Evolutionary conservation across 164 flowering plant genomes (phyloP).

Genomic region (Liriodendron chinense): DNA sequence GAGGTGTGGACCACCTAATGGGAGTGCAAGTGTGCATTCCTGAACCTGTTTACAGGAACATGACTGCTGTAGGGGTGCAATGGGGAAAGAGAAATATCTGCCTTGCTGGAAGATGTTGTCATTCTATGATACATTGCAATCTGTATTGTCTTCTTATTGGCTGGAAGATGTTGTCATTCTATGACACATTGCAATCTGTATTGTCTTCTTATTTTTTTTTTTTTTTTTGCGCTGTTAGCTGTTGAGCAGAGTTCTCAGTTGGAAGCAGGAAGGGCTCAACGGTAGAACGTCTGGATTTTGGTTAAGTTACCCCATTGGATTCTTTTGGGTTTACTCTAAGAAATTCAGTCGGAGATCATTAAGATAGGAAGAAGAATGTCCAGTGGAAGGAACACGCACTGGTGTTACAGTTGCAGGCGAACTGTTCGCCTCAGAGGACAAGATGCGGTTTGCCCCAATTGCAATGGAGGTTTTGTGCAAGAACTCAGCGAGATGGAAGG

Average conservation of each 20-base stretch:
- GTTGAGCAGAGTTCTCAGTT: neutral
- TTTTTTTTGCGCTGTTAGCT: neutral
- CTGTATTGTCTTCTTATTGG: neutral
- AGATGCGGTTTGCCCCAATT: constrained; percentile 48
- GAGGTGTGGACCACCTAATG: too few relatives aligned
- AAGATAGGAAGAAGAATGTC: constrained; percentile 39
- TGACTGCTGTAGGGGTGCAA: too few relatives aligned
- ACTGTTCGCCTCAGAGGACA: constrained; percentile 50
- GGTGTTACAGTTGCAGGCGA: constrained; percentile 69
- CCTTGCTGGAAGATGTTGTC: too few relatives aligned
- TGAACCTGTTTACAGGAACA: too few relatives aligned
- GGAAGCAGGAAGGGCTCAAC: constrained; percentile 1
- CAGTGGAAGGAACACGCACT: constrained; percentile 58
- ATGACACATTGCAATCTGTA: too few relatives aligned
- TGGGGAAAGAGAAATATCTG: too few relatives aligned
- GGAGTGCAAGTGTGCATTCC: too few relatives aligned
- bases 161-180: too few relatives aligned
- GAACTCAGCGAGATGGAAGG: constrained; percentile 52
- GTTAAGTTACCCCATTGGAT: neutral
- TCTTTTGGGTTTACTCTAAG: neutral
- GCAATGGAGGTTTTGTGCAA: constrained; percentile 67
- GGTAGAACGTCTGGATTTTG: constrained; percentile 3
- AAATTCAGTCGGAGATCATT: neutral
- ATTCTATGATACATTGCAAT: neutral
- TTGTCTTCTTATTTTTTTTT: neutral